Base-by-base conservation (phyloP, 306 rosid genomes). In the Crotalaria pallida region DNA sequence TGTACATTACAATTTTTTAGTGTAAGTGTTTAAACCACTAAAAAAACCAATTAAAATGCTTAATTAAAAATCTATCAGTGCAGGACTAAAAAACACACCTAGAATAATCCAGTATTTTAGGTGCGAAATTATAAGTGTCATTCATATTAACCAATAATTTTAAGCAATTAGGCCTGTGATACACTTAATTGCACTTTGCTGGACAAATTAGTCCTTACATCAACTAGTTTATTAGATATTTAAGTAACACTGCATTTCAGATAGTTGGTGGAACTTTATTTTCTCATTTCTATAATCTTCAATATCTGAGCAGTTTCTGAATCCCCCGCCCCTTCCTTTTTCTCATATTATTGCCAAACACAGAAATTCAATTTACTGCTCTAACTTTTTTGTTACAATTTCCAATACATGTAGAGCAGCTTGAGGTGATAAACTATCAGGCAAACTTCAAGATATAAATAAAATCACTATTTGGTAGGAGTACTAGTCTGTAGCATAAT, bases 391-490 rank as follows among this genome's bases (percentile, higher is more conserved):
- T n/a, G n/a, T n/a, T n/a, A n/a, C n/a, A 21, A 47, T 78, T 45
- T 47, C 56, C 45, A 71, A 57, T 70, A 62, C 45, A 33, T 63
- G 38, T 53, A 40, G 24, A 31, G 67, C 40, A 65, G 18, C 53
- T 29, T 52, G n/a, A n/a, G 8, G 7, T n/a, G 5, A 23, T 48
- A 24, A 47, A 56, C 11, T 19, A 52, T 27, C 10, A 61, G 40
- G 43, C 71, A 49, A 55, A 57, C 2, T 23, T 58, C 43, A 12
- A 15, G 13, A 19, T 13, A 10, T 21, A 11, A 63, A 61, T 21
- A 50, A 41, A 65, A 61, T 71, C 36, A 72, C 41, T 45, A 19
- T 68, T 55, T 52, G 44, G 83, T n/a, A n/a, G n/a, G n/a, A n/a
- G n/a, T 75, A 23, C 71, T 65, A 56, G 5, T 52, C 48, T 45